Evolutionary conservation across 176 grass and related monocot genomes (phyloP).

Genomic region (Melocanna baccifera): DNA sequence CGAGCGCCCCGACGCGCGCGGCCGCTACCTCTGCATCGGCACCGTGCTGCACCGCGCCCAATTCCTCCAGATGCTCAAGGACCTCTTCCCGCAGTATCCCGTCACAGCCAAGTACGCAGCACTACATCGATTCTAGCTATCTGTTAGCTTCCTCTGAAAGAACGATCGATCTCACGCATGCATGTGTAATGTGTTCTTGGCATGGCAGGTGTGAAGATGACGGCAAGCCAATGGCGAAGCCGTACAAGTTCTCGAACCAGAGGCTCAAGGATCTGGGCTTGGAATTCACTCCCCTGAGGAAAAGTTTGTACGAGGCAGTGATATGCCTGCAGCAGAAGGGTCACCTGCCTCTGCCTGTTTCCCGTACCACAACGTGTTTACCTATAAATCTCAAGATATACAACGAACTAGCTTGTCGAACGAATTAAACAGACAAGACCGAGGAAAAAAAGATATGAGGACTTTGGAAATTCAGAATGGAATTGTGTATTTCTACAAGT

Average conservation of each 20-base stretch:
- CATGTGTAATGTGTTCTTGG: neutral
- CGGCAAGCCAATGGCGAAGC: slow-evolving; percentile 8
- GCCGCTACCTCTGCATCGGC: slow-evolving; percentile 51
- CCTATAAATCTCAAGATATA: neutral
- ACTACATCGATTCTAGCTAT: too few species aligned
- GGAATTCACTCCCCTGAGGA: slow-evolving; percentile 33
- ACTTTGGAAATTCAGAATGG: too few species aligned
- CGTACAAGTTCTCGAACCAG: slow-evolving; percentile 43
- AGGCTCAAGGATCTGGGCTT: slow-evolving; percentile 39
- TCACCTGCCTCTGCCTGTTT: neutral
- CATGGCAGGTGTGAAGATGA: slow-evolving; percentile 37
- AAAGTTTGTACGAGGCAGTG: slow-evolving; percentile 27
- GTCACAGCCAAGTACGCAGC: slow-evolving; percentile 20
- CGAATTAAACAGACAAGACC: too few species aligned
- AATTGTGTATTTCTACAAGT: too few species aligned
- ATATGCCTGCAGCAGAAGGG: slow-evolving; percentile 31
- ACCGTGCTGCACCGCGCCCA: slow-evolving; percentile 36
- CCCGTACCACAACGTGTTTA: neutral
- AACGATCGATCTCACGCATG: neutral
- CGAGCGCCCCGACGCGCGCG: slow-evolving; percentile 12
- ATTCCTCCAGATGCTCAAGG: slow-evolving; percentile 19
- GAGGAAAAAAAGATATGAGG: too few species aligned
- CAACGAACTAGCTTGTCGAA: too few species aligned
- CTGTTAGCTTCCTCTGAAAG: too few species aligned
- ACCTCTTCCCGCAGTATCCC: slow-evolving; percentile 33